Percentiles rank a stretch among this genome's conserved stretches.
phyloP scores from a whole-genome alignment of 495 filamentous ascomycete species.

The Symbiotaphrina buchneri region DNA sequence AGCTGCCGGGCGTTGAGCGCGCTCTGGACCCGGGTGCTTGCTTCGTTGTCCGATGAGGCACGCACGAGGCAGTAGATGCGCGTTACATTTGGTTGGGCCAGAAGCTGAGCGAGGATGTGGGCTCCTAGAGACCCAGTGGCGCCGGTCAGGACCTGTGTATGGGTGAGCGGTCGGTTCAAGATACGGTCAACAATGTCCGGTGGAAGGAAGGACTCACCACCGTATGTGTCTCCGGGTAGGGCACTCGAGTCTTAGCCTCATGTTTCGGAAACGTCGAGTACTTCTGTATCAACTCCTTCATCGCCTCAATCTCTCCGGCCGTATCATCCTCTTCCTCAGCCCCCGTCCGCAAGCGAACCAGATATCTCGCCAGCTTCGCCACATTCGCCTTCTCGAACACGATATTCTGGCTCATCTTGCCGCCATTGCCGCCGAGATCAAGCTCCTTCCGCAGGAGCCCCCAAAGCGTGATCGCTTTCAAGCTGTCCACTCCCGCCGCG shows the following conservation, averaged over 20 bases:
- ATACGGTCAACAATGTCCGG: no score
- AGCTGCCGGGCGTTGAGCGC: slow-evolving; percentile 15
- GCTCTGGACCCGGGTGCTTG: slow-evolving; percentile 22
- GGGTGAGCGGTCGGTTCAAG: no score
- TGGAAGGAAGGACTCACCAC: no score
- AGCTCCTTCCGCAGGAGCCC: slow-evolving; percentile 23
- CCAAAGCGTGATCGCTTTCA: slow-evolving; percentile 34
- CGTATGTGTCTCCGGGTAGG: no score
- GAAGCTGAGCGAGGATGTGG: slow-evolving; percentile 27
- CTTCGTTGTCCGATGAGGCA: slow-evolving; percentile 19
- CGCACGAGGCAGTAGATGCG: slow-evolving; percentile 34
- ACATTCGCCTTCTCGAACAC: slow-evolving; percentile 28
- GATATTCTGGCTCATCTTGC: slow-evolving; percentile 18
- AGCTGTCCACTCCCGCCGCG: slow-evolving; percentile 30
- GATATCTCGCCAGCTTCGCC: slow-evolving; percentile 18
- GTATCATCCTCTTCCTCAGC: slow-evolving; percentile 5
- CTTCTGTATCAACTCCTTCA: slow-evolving; percentile 23
- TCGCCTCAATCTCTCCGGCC: slow-evolving; percentile 13
- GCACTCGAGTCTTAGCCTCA: no score
- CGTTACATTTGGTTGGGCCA: slow-evolving; percentile 10
- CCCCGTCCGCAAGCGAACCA: slow-evolving; percentile 19
- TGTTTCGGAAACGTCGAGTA: slow-evolving; percentile 22
- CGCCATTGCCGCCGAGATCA: slow-evolving; percentile 12
- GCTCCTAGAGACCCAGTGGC: slow-evolving; percentile 37
- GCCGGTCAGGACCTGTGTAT: slow-evolving; percentile 29